phyloP scores from a whole-genome alignment of 768 basidiomycete species.

The Panaeolus cyanescens region DNA sequence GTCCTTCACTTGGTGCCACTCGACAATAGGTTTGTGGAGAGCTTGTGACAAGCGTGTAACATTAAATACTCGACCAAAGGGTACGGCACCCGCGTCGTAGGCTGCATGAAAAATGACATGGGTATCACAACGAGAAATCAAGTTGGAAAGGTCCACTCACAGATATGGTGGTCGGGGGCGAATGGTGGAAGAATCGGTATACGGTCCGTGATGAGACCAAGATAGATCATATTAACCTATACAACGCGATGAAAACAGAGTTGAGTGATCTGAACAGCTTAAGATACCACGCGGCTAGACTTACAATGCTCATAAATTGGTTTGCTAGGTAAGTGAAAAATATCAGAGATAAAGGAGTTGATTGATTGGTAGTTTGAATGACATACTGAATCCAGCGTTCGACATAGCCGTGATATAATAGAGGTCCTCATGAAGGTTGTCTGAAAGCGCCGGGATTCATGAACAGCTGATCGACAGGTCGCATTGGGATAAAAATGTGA shows the following conservation, averaged over 20 bases:
- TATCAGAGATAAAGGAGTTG: neutral
- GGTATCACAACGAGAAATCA: neutral
- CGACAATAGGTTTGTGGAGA: constrained; percentile 41
- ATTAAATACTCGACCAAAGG: constrained; percentile 47
- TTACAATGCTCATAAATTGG: constrained; percentile 36
- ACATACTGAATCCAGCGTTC: constrained; percentile 57
- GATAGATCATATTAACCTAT: constrained; percentile 51
- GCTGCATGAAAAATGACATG: constrained; percentile 18
- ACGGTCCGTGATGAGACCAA: constrained; percentile 43
- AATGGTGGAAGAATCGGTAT: constrained; percentile 53
- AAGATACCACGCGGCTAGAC: constrained; percentile 7
- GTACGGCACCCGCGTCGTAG: constrained; percentile 26
- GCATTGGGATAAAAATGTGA: neutral
- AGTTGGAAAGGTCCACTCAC: constrained; percentile 16
- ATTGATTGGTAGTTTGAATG: neutral
- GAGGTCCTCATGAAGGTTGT: constrained; percentile 40
- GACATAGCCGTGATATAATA: constrained; percentile 59
- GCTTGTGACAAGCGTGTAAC: constrained; percentile 33
- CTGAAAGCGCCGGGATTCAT: constrained; percentile 11
- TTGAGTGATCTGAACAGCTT: neutral
- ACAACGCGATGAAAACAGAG: neutral
- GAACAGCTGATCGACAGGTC: neutral
- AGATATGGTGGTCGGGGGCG: constrained; percentile 41
- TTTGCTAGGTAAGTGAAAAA: constrained; percentile 24
- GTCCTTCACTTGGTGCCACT: constrained; percentile 51